Evolutionary conservation across 495 filamentous ascomycete genomes (phyloP).

Genomic region (Penicillium bovifimosum): DNA sequence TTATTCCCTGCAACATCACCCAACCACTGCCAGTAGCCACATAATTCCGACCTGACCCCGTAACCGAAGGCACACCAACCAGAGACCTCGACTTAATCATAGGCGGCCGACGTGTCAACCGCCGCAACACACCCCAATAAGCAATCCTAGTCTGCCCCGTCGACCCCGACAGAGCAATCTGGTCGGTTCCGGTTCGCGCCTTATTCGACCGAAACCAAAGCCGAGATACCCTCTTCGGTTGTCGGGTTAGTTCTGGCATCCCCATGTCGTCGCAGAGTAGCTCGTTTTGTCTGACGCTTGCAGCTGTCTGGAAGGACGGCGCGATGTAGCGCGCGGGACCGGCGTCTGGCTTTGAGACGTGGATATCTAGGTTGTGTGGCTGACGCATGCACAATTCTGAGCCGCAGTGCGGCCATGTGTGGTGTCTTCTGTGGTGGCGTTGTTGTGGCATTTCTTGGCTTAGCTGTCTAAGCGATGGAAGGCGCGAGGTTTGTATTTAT

Average conservation of each 20-base stretch:
- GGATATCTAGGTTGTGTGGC: slow-evolving; percentile 10
- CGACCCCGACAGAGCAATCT: slow-evolving; percentile 9
- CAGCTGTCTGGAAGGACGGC: slow-evolving; percentile 17
- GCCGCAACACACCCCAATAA: slow-evolving; percentile 24
- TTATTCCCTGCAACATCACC: slow-evolving; percentile 15
- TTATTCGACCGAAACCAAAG: slow-evolving; percentile 19
- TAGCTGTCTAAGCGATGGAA: neutral
- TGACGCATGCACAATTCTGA: slow-evolving; percentile 22
- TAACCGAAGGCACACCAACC: slow-evolving; percentile 29
- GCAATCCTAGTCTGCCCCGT: slow-evolving; percentile 14
- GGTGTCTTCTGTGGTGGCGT: slow-evolving; percentile 33
- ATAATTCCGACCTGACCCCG: slow-evolving; percentile 14
- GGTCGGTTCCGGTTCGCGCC: slow-evolving; percentile 3
- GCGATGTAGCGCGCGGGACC: slow-evolving; percentile 2
- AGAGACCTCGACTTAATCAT: slow-evolving; percentile 34
- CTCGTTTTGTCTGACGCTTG: slow-evolving; percentile 19
- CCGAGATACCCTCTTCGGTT: slow-evolving; percentile 15
- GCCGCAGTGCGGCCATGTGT: slow-evolving; percentile 40
- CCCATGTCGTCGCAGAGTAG: slow-evolving; percentile 20
- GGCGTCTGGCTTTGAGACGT: slow-evolving; percentile 3
- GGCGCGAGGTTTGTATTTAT: neutral
- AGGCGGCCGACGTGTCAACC: slow-evolving; percentile 32
- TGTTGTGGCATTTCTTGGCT: slow-evolving; percentile 23
- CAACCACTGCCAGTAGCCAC: slow-evolving; percentile 26
- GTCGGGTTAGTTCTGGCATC: slow-evolving; percentile 34